Evolutionary conservation across 2,329 filamentous ascomycete species (phyloP), one percentile per base, ranked within the genome.

Genomic region (Ascochyta fabae): DNA sequence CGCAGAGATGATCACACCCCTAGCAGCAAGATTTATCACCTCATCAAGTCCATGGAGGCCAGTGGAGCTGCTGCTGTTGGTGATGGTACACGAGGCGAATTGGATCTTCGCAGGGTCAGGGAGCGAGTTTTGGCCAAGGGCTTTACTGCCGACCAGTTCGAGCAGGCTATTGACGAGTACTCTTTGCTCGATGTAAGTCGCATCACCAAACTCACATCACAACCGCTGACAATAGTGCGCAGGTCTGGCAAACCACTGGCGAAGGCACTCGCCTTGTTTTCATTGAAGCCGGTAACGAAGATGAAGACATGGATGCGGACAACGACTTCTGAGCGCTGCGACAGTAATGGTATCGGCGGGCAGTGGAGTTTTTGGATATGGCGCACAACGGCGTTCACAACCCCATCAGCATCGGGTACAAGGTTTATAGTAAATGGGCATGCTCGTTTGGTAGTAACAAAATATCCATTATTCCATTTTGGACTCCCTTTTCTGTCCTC

Each of bases 121-220:
- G 93, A 97, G 77, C 82, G 95, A 63, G 92, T 99, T 27, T 83
- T 98, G 68, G 95, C 93, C 48, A 97, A 96, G 84, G 95, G 95
- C 3, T 99, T 97, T 77, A 99, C 94, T 0, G 89, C 92, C 62
- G 92, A 98, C 76, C 93, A 99, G 77, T 92, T 96, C 79, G 83
- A 90, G 70, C 85, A 85, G 65, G 89, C 93, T 19, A 83, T 99
- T 72, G 89, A 96, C 60, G 94, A 96, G 80, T 98, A 99, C 77
- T 88, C 91, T 3, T 81, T 85, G 63, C 79, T 96, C 58, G 90
- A 96, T 81, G 95, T 98, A 81, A 91, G 93, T 70, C 51, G 2
- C 39, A 29, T 22, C 23, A 6, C n/a, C 45, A 15, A 27, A 6
- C 8, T 12, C 13, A 13, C 33, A 6, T 9, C 36, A 13, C 19